These are phyloP conservation scores for Chlamydomonas sp. DNA, from an alignment of 139 green algal genomes.

Conservation along the genomic window DNA sequence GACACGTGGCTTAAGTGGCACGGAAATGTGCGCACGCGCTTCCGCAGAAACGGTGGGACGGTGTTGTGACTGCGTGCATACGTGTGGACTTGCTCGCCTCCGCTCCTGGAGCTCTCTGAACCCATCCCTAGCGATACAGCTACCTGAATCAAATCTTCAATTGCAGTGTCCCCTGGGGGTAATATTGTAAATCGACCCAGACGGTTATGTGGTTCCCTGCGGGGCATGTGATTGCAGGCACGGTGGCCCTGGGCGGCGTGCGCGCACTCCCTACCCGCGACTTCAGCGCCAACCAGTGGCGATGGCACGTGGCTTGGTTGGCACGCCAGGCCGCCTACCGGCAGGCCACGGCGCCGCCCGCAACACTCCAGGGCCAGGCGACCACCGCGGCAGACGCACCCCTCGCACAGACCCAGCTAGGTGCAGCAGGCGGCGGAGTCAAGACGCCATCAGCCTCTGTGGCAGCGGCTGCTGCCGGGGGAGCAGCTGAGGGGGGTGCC, in stretches of 20 bases:
- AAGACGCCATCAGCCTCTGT: not conserved
- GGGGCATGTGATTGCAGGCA: not conserved
- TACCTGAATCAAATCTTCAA: not conserved
- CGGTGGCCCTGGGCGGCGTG: not conserved
- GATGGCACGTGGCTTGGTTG: constrained; percentile 1
- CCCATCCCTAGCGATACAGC: too few species aligned
- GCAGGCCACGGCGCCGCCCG: not conserved
- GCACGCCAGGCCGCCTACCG: not conserved
- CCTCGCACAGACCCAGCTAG: too few species aligned
- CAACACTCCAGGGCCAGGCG: not conserved
- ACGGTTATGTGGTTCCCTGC: not conserved
- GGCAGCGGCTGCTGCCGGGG: not conserved
- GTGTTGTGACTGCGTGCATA: too few species aligned
- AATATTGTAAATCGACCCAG: too few species aligned
- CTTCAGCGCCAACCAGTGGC: constrained; percentile 14
- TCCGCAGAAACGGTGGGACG: too few species aligned
- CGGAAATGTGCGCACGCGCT: constrained; percentile 26
- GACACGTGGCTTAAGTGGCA: constrained; percentile 41
- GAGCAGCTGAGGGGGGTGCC: not conserved
- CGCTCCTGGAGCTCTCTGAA: too few species aligned
- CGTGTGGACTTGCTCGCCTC: too few species aligned
- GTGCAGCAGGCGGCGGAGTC: not conserved
- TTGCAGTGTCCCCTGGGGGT: not conserved
- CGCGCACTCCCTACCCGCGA: not conserved
- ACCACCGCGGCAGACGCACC: not conserved